phyloP scores from a whole-genome alignment of 176 grass and related monocot species.

The Musa schizocarpa region DNA sequence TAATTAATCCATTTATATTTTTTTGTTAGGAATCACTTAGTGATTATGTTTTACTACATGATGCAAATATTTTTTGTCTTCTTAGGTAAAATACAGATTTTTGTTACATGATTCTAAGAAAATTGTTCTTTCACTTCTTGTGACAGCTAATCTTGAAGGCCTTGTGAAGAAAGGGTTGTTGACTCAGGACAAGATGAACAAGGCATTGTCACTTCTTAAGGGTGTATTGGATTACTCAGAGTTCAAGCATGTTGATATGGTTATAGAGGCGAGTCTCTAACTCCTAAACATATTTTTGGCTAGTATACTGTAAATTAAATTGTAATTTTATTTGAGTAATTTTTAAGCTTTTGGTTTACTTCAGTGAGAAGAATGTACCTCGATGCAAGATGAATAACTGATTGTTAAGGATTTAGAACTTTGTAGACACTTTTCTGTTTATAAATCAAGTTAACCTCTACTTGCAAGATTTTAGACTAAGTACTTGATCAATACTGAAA shows the following conservation, averaged over 20 bases:
- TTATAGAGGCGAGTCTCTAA: constrained; percentile 63
- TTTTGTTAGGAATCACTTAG: constrained; percentile 3
- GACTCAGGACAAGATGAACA: constrained; percentile 84
- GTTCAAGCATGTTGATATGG: constrained; percentile 96
- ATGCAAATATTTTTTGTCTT: neutral
- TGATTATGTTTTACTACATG: constrained; percentile 2
- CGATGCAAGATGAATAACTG: neutral
- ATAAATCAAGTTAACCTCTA: too few relatives aligned
- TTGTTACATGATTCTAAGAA: constrained; percentile 3
- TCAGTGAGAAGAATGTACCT: neutral
- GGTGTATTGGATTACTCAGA: constrained; percentile 79
- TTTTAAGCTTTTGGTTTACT: neutral
- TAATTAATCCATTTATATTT: neutral
- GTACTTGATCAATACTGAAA: too few relatives aligned
- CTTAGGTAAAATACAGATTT: neutral
- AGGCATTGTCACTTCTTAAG: constrained; percentile 76
- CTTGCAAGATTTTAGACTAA: too few relatives aligned
- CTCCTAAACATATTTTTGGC: neutral
- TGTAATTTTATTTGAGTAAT: neutral
- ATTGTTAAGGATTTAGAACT: neutral
- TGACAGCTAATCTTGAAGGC: constrained; percentile 78
- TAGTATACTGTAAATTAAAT: neutral
- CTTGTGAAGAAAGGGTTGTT: constrained; percentile 83
- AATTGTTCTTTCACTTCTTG: constrained; percentile 2
- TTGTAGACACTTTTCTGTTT: too few relatives aligned